phyloP scores from a whole-genome alignment of 441 rosid genomes.

The Syzygium malaccense region DNA sequence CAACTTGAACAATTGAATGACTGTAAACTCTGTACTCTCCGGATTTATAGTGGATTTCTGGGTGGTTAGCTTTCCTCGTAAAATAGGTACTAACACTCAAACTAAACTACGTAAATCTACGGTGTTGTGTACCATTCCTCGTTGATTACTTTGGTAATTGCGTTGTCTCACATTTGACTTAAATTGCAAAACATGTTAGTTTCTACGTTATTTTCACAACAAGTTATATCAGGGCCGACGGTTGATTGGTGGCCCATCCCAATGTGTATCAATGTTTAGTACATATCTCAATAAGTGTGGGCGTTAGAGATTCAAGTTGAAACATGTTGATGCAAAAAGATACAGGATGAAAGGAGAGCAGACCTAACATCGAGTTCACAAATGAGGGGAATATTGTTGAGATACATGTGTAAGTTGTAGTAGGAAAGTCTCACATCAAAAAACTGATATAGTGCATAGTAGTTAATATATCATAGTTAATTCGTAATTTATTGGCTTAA shows the following conservation, averaged over 20 bases:
- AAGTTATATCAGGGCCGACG: rapidly evolving
- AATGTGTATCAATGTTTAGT: not conserved
- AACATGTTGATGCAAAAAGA: not conserved
- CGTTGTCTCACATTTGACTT: not conserved
- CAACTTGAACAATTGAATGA: not conserved
- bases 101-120: not conserved
- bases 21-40: not conserved
- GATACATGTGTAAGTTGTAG: not conserved
- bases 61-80: rapidly evolving
- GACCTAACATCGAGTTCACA: not conserved
- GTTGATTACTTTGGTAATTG: not conserved
- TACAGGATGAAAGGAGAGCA: not conserved
- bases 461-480: not conserved
- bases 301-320: not conserved
- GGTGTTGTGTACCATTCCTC: not conserved
- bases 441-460: not conserved
- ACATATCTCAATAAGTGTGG: not conserved
- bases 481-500: not conserved
- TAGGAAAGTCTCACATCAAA: not conserved
- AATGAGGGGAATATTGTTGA: not conserved
- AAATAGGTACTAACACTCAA: not conserved
- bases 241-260: not conserved
- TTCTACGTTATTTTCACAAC: not conserved
- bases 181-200: not conserved
- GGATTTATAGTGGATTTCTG: not conserved